A percentile compares a stretch with the other conserved stretches of the same genome.
Evolutionary conservation across 1,284 basidiomycete species (phyloP).

Genomic region (Hypsizygus ulmarius): DNA sequence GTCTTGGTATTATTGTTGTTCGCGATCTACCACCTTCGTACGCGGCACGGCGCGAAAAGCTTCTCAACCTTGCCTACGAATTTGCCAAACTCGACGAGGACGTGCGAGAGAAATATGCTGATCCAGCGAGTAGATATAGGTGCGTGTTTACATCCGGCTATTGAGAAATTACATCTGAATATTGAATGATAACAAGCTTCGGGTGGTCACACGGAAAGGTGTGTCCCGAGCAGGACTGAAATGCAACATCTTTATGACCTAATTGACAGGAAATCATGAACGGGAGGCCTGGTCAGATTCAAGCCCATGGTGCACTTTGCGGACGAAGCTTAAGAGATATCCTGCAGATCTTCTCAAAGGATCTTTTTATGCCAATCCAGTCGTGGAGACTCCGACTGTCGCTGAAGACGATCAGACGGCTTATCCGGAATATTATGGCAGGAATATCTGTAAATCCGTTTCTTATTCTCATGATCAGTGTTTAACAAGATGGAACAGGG

Average conservation of each 20-base stretch:
- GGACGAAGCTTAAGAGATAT: neutral
- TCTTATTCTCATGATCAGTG: neutral
- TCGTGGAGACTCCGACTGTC: constrained; percentile 63
- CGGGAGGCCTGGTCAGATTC: constrained; percentile 66
- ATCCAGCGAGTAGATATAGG: constrained; percentile 70
- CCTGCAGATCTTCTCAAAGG: constrained; percentile 78
- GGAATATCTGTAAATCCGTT: constrained; percentile 64
- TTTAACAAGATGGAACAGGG: constrained; percentile 47
- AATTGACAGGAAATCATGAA: constrained; percentile 84
- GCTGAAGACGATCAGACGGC: constrained; percentile 45
- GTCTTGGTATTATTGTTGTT: constrained; percentile 78
- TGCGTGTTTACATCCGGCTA: constrained; percentile 27
- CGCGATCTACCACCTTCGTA: constrained; percentile 76
- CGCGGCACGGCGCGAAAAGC: constrained; percentile 55
- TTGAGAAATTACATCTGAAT: neutral
- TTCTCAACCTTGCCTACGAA: constrained; percentile 70
- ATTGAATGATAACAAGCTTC: constrained; percentile 49
- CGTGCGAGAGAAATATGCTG: constrained; percentile 67
- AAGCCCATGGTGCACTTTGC: neutral
- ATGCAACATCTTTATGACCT: neutral
- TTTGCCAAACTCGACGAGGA: constrained; percentile 71
- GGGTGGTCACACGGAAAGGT: constrained; percentile 95
- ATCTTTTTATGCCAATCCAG: constrained; percentile 89
- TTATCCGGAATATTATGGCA: constrained; percentile 79
- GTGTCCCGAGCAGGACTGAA: constrained; percentile 8